These are phyloP conservation scores for Cichorium intybus DNA, from an alignment of 140 eudicot genomes.

Conservation along the genomic window DNA sequence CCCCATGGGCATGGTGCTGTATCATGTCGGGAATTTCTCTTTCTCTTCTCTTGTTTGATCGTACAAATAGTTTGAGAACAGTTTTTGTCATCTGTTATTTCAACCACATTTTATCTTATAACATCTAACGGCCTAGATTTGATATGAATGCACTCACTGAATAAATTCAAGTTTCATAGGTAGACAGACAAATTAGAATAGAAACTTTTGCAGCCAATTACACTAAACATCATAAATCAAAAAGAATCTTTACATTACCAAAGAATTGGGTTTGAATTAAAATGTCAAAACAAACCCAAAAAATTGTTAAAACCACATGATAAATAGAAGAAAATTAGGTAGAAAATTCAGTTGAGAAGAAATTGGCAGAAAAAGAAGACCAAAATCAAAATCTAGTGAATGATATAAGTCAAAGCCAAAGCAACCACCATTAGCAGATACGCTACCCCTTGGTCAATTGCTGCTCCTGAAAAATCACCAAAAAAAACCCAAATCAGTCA, in stretches of 20 bases:
- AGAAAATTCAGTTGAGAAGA: constrained; percentile 11
- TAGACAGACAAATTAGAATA: neutral
- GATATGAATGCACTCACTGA: neutral
- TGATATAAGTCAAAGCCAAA: constrained; percentile 70
- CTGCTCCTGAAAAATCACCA: constrained; percentile 40
- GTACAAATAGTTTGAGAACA: neutral
- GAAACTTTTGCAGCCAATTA: constrained; percentile 11
- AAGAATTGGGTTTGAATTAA: constrained; percentile 25
- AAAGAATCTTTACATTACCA: constrained; percentile 41
- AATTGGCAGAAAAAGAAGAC: constrained; percentile 1
- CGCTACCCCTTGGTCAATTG: constrained; percentile 78
- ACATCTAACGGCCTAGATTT: neutral
- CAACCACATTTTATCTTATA: neutral
- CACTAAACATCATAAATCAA: neutral
- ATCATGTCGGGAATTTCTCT: no score
- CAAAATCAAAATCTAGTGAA: constrained; percentile 43
- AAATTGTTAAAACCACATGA: constrained; percentile 21
- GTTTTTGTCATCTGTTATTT: neutral
- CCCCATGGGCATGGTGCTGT: no score
- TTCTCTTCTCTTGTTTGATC: no score
- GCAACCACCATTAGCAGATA: constrained; percentile 77
- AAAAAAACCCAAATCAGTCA: neutral
- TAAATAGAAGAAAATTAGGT: constrained; percentile 4
- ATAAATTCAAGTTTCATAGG: neutral
- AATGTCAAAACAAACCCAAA: constrained; percentile 28